Evolutionary conservation across 1,284 basidiomycete genomes (phyloP), one percentile per base, ranked within the genome.

Genomic region (Termitomyces sp.): DNA sequence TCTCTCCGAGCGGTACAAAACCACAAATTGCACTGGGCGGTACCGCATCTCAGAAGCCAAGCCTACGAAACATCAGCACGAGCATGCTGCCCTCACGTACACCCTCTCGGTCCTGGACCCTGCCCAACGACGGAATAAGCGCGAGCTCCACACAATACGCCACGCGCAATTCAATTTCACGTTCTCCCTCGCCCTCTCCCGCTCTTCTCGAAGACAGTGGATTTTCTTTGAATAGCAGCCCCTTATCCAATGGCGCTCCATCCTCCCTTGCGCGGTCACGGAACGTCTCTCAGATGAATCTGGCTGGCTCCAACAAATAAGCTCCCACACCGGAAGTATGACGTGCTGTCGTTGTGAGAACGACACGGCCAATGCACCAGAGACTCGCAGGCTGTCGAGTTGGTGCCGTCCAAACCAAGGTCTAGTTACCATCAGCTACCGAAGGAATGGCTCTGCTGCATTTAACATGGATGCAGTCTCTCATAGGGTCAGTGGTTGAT

Each of bases 241-340:
- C 47, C 24, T 17, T 48, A 9, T 48, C 47, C 46, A 62, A 57
- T 55, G 31, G 62, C 39, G 24, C 41, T 12, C 59, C 66, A 53
- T 58, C 73, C 53, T 68, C 48, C 41, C 53, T 68, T 5, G 70
- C 81, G 50, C 79, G 85, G 26, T 87, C 86, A 58, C 73, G 82
- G 59, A 88, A 86, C 58, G 75, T 76, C 6, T 88, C 85, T 1
- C 79, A 84, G 65, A 76, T 83, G 66, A 88, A 79, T 63, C 64
- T 88, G 30, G 74, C 80, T 44, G 75, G 71, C 42, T 63, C 79
- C 51, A 69, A 50, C 77, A 74, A 24, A 12, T 38, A n/a, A 50
- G 47, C 12, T 40, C 48, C n/a, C 53, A 48, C 19, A 54, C 33
- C 19, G 42, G 48, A 40, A 24, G 5, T 39, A 50, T 54, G 47